phyloP scores from a whole-genome alignment of 2,329 filamentous ascomycete species.

The Aureobasidium zeae region DNA sequence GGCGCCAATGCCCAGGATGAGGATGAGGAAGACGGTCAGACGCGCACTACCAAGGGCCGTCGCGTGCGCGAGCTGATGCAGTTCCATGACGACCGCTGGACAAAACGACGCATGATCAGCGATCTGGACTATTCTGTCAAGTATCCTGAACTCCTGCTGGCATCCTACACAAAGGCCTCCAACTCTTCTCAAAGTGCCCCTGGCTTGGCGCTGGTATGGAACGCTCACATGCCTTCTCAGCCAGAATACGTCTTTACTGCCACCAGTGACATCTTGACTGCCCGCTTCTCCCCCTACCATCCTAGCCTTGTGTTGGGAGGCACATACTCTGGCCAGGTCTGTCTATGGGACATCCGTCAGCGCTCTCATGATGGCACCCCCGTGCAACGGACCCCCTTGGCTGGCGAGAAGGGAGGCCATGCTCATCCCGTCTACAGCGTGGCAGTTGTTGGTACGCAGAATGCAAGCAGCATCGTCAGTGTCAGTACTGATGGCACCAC shows the following conservation, averaged over 20 bases:
- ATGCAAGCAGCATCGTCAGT: constrained; percentile 97
- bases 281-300: constrained; percentile 97
- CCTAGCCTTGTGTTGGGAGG: constrained; percentile 93
- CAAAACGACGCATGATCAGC: constrained; percentile 94
- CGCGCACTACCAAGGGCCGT: constrained; percentile 60
- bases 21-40: constrained; percentile 61
- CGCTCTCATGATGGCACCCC: constrained; percentile 58
- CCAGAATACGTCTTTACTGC: constrained; percentile 96
- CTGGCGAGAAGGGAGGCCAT: constrained; percentile 68
- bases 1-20: constrained; percentile 68
- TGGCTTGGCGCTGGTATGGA: constrained; percentile 93
- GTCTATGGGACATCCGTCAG: constrained; percentile 86
- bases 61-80: constrained; percentile 81
- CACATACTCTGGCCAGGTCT: constrained; percentile 90
- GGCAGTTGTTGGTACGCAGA: constrained; percentile 93
- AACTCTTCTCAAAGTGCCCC: constrained; percentile 72
- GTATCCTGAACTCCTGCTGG: constrained; percentile 84
- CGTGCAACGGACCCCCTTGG: constrained; percentile 91
- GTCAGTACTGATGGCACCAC: constrained; percentile 94
- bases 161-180: constrained; percentile 79
- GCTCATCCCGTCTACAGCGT: constrained; percentile 95
- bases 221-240: constrained; percentile 83
- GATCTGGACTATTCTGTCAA: constrained; percentile 92
- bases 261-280: constrained; percentile 87
- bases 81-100: constrained; percentile 92